Conservation (phyloP, 108 stramenopile species). For the Discostella stelligeroides region DNA sequence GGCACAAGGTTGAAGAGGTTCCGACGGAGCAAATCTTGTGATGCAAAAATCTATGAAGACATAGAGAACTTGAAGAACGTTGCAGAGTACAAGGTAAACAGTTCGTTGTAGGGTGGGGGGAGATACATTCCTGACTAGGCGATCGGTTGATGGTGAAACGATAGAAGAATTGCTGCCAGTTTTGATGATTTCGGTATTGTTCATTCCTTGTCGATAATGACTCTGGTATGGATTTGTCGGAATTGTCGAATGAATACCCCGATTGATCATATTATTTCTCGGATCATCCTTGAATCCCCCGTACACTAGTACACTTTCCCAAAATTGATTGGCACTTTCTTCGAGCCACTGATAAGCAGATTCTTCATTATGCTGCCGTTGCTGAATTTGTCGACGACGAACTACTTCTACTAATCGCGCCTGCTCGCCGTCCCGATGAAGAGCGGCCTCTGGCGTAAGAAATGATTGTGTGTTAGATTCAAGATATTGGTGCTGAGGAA, state of each 20-base stretch:
- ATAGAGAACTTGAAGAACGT: too few relatives aligned
- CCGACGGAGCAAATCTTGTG: constrained; percentile 3
- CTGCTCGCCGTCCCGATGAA: constrained; percentile 48
- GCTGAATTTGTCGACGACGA: constrained; percentile 30
- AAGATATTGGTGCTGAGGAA: background rate
- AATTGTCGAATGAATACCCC: constrained; percentile 18
- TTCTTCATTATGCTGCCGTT: constrained; percentile 15
- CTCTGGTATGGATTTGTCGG: too few relatives aligned
- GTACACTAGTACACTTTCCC: constrained; percentile 3
- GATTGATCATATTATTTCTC: constrained; percentile 1
- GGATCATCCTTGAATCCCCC: constrained; percentile 4
- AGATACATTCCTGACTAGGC: too few relatives aligned
- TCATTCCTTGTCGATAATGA: too few relatives aligned
- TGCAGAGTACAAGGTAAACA: too few relatives aligned
- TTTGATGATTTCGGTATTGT: too few relatives aligned
- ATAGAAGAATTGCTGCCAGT: too few relatives aligned
- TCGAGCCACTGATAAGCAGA: constrained; percentile 16
- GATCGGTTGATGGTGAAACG: too few relatives aligned
- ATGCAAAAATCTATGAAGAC: too few relatives aligned
- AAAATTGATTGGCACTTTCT: constrained; percentile 4
- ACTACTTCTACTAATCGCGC: constrained; percentile 38
- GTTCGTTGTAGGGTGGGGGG: too few relatives aligned
- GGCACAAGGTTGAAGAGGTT: background rate
- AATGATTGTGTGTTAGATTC: background rate
- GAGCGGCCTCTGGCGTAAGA: constrained; percentile 26